A percentile compares a stretch with the other conserved stretches of the same genome.
phyloP scores from a whole-genome alignment of 1,284 basidiomycete species.

The Phlebopus sp. region DNA sequence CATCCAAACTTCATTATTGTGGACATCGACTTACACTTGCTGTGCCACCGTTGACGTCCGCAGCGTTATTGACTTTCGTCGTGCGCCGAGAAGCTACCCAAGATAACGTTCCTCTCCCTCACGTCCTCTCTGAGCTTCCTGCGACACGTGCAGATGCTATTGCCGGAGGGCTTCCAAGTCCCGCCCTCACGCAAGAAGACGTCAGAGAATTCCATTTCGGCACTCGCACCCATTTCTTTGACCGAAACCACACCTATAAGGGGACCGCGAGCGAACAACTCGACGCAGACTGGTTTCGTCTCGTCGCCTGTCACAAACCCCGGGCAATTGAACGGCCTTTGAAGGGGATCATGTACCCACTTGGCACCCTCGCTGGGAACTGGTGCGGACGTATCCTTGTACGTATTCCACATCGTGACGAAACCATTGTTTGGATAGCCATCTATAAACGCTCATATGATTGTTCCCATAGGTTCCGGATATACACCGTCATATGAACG shows the following conservation, averaged over 20 bases:
- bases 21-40: constrained; percentile 37
- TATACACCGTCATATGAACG: constrained; percentile 22
- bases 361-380: constrained; percentile 40
- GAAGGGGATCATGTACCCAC: constrained; percentile 38
- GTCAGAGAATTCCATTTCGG: constrained; percentile 36
- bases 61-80: constrained; percentile 37
- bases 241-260: constrained; percentile 13
- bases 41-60: constrained; percentile 38
- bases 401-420: constrained; percentile 13
- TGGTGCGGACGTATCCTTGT: constrained; percentile 46
- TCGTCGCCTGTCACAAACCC: constrained; percentile 40
- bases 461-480: constrained; percentile 24
- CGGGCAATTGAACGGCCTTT: constrained; percentile 33
- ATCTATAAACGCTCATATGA: constrained; percentile 13
- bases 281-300: constrained; percentile 45
- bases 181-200: constrained; percentile 38
- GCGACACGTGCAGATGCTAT: constrained; percentile 34
- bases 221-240: constrained; percentile 35
- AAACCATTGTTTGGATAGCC: constrained; percentile 21
- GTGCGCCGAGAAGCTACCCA: constrained; percentile 38
- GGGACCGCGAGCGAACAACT: constrained; percentile 25
- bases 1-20: constrained; percentile 39
- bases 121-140: constrained; percentile 26
- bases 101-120: constrained; percentile 26
- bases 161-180: constrained; percentile 17